These are phyloP conservation scores for Colletotrichum destructivum DNA, from an alignment of 2,329 filamentous ascomycete genomes.

Conservation along the genomic window DNA sequence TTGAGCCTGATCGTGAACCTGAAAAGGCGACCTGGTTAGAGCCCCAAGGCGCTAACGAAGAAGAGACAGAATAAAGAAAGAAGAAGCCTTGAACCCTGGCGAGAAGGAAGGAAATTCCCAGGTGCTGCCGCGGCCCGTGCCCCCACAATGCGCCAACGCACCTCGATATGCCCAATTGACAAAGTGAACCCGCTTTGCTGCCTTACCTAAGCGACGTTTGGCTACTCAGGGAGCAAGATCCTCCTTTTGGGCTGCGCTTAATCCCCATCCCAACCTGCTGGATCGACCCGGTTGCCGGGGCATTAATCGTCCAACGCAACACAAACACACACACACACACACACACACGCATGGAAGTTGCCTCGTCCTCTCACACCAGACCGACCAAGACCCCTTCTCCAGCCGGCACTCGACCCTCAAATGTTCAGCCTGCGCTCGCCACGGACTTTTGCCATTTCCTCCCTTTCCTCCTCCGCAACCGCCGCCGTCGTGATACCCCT, in stretches of 20 bases:
- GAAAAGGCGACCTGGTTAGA: background rate
- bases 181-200: background rate
- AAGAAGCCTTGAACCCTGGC: constrained; percentile 18
- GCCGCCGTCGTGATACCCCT: constrained; percentile 28
- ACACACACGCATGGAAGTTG: constrained; percentile 32
- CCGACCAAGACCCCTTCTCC: background rate
- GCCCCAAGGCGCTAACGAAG: background rate
- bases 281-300: constrained; percentile 44
- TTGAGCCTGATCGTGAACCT: background rate
- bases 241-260: constrained; percentile 18
- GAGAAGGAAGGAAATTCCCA: constrained; percentile 14
- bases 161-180: background rate
- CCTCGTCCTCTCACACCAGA: constrained; percentile 12
- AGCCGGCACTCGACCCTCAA: constrained; percentile 19
- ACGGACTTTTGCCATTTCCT: constrained; percentile 13
- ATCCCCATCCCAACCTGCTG: constrained; percentile 39
- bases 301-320: constrained; percentile 44
- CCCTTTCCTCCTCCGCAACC: constrained; percentile 1
- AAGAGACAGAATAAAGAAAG: background rate
- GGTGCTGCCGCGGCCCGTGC: constrained; percentile 22
- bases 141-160: constrained; percentile 29
- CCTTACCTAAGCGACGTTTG: constrained; percentile 18
- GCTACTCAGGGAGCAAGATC: constrained; percentile 2
- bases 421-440: constrained; percentile 23
- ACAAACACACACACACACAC: constrained; percentile 41